Base-by-base conservation (phyloP, 768 basidiomycete species). In the Terana coerulea region DNA sequence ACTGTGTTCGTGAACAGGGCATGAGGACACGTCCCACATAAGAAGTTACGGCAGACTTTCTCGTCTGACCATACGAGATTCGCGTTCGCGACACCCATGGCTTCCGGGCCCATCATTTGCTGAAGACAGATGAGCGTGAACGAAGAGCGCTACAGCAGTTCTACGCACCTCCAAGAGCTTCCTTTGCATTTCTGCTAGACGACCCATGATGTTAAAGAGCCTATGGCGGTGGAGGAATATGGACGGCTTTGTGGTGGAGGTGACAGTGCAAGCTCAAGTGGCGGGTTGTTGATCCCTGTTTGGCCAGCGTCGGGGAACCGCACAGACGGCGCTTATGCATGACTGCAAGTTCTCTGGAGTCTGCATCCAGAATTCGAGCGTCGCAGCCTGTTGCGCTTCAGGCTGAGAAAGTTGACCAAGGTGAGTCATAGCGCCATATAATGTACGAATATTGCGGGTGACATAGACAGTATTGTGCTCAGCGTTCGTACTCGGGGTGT, bases 21-120 rank as follows among this genome's bases (percentile, higher is more conserved):
- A 69, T 99, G 97, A 2, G 97, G 97, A 67, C 97, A 99, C n/a
- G 91, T 95, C 47, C 97, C 97, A 62, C 95, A 98, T 26, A 98
- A 74, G 75, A 93, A 98, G 73, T 98, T 98, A 66, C 89, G 81
- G 80, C 97, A 98, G 7, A 98, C 95, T 78, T 98, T 98, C 61
- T 95, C 94, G 70, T 95, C 91, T 28, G 83, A 86, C 90, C 94
- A 95, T 57, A 86, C 83, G 53, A 97, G 76, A 72, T 98, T 95
- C 58, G 88, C 86, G 60, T 91, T 92, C 39, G 90, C 84, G 37
- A 94, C 86, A 61, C 97, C 97, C 92, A 99, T 95, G 17, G 97
- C 94, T 73, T 99, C 95, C 40, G 95, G 90, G n/a, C 93, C 95
- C 95, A 98, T 98, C 93, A 95, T 97, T 95, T 97, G 95, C 95